These are phyloP conservation scores for Pleurotus platypus DNA, from an alignment of 768 basidiomycete species.

Conservation along the genomic window DNA sequence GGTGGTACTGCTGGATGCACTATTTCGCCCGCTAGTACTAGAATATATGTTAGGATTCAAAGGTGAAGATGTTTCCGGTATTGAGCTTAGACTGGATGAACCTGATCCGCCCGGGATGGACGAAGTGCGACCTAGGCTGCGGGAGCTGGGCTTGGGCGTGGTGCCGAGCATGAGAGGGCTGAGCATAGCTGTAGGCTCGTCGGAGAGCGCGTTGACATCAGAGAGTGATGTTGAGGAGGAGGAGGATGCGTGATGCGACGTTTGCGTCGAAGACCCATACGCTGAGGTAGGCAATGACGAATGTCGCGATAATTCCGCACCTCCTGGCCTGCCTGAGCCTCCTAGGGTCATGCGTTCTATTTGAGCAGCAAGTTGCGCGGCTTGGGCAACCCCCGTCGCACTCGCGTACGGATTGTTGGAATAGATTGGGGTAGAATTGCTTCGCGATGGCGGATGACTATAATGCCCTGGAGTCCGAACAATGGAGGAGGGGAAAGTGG, in stretches of 20 bases:
- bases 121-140: conserved; percentile 27
- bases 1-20: conserved; percentile 8
- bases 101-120: conserved; percentile 2
- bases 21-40: conserved; percentile 8
- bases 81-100: conserved; percentile 32
- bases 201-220: conserved; percentile 30
- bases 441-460: conserved; percentile 18
- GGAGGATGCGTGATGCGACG: neutral
- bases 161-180: conserved; percentile 37
- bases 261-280: conserved; percentile 6
- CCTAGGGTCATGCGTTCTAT: conserved; percentile 22
- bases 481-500: conserved; percentile 68
- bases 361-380: conserved; percentile 20
- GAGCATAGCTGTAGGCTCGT: conserved; percentile 43
- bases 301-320: conserved; percentile 24
- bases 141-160: conserved; percentile 27
- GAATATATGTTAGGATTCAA: conserved; percentile 3
- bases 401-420: conserved; percentile 17
- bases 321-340: neutral
- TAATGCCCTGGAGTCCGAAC: conserved; percentile 70
- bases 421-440: conserved; percentile 16
- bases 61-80: conserved; percentile 21
- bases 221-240: conserved; percentile 18
- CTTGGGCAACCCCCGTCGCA: conserved; percentile 9
- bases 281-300: conserved; percentile 29